A percentile compares a stretch with the other conserved stretches of the same genome.
Evolutionary conservation across 1,284 basidiomycete genomes (phyloP).

Genomic region (Pseudozyma sp.): DNA sequence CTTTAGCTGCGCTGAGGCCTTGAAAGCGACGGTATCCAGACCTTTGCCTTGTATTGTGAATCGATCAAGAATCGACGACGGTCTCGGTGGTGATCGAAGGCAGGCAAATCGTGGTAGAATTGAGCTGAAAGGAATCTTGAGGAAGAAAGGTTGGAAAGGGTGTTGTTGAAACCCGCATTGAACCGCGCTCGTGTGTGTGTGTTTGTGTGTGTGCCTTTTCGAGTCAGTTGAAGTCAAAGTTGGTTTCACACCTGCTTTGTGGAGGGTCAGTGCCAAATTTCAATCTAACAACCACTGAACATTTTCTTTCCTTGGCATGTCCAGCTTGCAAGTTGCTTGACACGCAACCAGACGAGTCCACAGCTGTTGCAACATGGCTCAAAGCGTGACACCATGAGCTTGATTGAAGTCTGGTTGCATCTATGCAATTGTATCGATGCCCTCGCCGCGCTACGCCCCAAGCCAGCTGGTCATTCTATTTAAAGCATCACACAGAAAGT

Average conservation of each 20-base stretch:
- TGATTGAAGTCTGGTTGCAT: too few relatives aligned
- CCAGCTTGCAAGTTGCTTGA: background rate
- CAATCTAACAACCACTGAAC: background rate
- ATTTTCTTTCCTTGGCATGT: background rate
- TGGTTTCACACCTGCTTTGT: conserved; percentile 2
- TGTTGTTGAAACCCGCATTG: background rate
- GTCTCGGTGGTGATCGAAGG: background rate
- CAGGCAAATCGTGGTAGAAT: background rate
- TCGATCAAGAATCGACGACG: background rate
- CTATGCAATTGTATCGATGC: too few relatives aligned
- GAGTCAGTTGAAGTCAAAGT: conserved; percentile 4
- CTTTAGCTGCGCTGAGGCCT: too few relatives aligned
- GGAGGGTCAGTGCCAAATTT: background rate
- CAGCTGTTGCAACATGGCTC: too few relatives aligned
- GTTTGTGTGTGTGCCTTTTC: conserved; percentile 2
- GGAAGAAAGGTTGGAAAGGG: background rate
- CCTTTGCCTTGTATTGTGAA: background rate
- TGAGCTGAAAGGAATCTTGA: background rate
- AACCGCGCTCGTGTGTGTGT: background rate
- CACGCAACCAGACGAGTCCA: too few relatives aligned
- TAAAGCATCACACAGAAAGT: background rate
- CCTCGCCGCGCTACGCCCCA: too few relatives aligned
- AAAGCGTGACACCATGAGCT: too few relatives aligned
- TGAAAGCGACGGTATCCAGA: too few relatives aligned
- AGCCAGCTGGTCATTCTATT: too few relatives aligned